These are phyloP conservation scores for Parascedosporium putredinis DNA, from an alignment of 2,329 filamentous ascomycete species.

Conservation along the genomic window DNA sequence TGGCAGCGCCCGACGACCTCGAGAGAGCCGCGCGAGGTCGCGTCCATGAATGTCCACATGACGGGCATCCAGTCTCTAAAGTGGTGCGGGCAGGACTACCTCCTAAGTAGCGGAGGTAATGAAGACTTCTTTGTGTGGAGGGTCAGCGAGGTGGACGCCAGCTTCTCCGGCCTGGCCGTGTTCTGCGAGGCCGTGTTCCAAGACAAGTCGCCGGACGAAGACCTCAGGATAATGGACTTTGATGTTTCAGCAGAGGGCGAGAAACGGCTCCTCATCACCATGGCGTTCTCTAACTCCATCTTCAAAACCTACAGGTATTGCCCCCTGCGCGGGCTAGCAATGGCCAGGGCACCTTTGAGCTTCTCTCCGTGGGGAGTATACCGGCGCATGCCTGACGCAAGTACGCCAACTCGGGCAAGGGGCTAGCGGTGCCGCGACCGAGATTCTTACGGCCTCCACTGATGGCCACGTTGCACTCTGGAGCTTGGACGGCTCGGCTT, in stretches of 20 bases:
- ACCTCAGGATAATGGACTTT: conserved; percentile 75
- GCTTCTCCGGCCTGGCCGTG: conserved; percentile 40
- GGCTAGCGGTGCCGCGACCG: conserved; percentile 9
- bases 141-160: conserved; percentile 41
- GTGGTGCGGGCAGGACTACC: conserved; percentile 61
- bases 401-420: conserved; percentile 29
- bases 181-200: conserved; percentile 45
- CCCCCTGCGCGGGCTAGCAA: not conserved
- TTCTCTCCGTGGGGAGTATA: conserved; percentile 51
- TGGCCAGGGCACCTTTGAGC: conserved; percentile 29
- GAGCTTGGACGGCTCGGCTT: conserved; percentile 20
- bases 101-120: conserved; percentile 78
- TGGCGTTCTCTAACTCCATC: conserved; percentile 77
- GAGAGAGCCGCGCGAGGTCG: conserved; percentile 36
- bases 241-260: conserved; percentile 34
- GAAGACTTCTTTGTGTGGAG: conserved; percentile 89
- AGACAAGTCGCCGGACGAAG: conserved; percentile 41
- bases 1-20: conserved; percentile 36
- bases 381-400: conserved; percentile 67
- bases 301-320: conserved; percentile 50
- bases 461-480: conserved; percentile 67
- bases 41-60: conserved; percentile 65
- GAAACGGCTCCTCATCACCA: conserved; percentile 46
- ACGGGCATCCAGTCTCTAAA: conserved; percentile 73
- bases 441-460: conserved; percentile 61